These are phyloP conservation scores for Adansonia rubrostipa DNA, from an alignment of 441 rosid species.

Conservation along the genomic window DNA sequence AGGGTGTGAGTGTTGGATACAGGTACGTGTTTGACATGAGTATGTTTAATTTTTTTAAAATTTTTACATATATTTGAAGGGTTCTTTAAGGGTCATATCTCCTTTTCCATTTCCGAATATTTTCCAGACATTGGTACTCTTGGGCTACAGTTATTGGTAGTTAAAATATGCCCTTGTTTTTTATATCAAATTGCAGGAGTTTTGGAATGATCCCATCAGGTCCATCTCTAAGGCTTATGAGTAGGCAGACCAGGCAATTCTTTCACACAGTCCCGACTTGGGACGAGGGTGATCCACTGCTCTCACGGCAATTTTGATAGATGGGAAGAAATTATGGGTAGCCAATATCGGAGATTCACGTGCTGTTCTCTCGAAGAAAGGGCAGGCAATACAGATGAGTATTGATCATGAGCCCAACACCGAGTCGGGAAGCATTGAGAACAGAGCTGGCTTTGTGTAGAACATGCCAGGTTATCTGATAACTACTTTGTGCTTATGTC, in stretches of 20 bases:
- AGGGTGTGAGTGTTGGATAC: no score
- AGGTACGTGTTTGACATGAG: no score
- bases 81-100: no score
- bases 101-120: no score
- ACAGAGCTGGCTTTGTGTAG: constrained; percentile 69
- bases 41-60: no score
- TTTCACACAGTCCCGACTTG: constrained; percentile 56
- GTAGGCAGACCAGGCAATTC: constrained; percentile 64
- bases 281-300: constrained; percentile 77
- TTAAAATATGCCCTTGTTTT: background rate
- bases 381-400: constrained; percentile 51
- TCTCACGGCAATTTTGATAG: constrained; percentile 62
- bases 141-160: background rate
- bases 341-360: constrained; percentile 75
- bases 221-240: constrained; percentile 67
- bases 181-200: constrained; percentile 44
- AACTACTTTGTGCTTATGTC: background rate
- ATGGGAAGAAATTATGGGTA: constrained; percentile 59
- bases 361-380: constrained; percentile 51
- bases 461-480: constrained; percentile 60
- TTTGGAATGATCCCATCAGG: constrained; percentile 53
- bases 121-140: no score
- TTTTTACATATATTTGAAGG: no score
- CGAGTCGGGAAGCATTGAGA: constrained; percentile 59
- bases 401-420: constrained; percentile 67